These are phyloP conservation scores for Pseudogymnoascus sp. DNA, from an alignment of 2,329 filamentous ascomycete species.

Conservation along the genomic window DNA sequence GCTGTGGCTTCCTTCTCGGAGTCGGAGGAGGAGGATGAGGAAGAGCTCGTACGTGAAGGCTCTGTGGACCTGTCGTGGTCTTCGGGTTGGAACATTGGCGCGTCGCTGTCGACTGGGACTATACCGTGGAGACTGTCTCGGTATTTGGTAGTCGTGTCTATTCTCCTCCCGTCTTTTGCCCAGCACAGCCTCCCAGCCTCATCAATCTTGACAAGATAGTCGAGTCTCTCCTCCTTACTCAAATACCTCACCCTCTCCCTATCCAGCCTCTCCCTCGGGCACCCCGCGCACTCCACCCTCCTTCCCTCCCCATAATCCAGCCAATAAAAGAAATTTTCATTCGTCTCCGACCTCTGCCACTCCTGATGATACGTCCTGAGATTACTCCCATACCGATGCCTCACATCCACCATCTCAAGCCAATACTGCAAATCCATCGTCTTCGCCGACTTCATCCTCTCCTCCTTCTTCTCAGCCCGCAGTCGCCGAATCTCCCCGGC, in stretches of 20 bases:
- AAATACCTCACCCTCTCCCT: conserved; percentile 77
- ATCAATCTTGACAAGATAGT: conserved; percentile 75
- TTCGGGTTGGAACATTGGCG: conserved; percentile 42
- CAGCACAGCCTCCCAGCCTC: conserved; percentile 69
- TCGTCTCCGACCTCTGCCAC: conserved; percentile 71
- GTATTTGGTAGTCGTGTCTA: conserved; percentile 69
- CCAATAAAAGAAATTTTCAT: conserved; percentile 93
- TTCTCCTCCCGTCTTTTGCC: conserved; percentile 72
- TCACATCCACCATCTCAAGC: conserved; percentile 75
- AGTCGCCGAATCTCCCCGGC: conserved; percentile 33
- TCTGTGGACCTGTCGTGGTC: background rate
- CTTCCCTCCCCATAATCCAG: conserved; percentile 74
- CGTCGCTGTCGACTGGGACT: conserved; percentile 53
- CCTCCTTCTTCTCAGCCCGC: conserved; percentile 44
- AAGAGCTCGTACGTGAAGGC: background rate
- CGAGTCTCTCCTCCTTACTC: conserved; percentile 69
- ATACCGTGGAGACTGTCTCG: conserved; percentile 75
- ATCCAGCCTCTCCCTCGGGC: conserved; percentile 68
- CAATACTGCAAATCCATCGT: conserved; percentile 78
- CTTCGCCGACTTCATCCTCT: conserved; percentile 60
- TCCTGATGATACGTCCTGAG: conserved; percentile 73
- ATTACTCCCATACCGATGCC: conserved; percentile 83
- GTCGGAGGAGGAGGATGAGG: conserved; percentile 30
- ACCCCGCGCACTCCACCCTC: conserved; percentile 60
- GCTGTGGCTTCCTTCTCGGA: conserved; percentile 42